Percentiles rank a stretch among this genome's conserved stretches.
phyloP scores from a whole-genome alignment of 371 early-diverging fungal species.

The Nosema granulosis region DNA sequence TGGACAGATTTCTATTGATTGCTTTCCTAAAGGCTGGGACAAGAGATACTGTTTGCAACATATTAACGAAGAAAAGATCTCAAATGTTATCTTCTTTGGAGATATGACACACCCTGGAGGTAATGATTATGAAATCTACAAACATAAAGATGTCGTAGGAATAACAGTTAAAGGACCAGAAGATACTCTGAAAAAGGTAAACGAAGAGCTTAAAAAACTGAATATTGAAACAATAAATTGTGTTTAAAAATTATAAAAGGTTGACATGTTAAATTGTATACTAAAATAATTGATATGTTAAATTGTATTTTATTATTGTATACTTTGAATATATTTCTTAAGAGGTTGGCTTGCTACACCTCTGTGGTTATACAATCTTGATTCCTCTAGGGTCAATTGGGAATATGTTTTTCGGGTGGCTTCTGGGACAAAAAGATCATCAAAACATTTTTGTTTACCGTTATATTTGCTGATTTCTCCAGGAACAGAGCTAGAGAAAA shows the following conservation, averaged over 20 bases:
- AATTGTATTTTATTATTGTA: no score
- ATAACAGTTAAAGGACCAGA: constrained; percentile 80
- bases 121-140: constrained; percentile 96
- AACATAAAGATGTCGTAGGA: constrained; percentile 75
- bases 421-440: constrained; percentile 29
- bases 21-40: constrained; percentile 95
- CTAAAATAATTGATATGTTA: no score
- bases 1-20: constrained; percentile 98
- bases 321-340: no score
- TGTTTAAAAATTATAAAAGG: no score
- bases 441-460: constrained; percentile 10
- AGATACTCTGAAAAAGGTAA: constrained; percentile 79
- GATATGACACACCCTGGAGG: constrained; percentile 96
- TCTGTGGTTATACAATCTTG: constrained; percentile 30
- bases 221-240: constrained; percentile 6
- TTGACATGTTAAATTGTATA: no score
- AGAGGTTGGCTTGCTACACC: constrained; percentile 4
- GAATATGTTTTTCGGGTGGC: neutral
- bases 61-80: constrained; percentile 78
- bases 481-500: neutral
- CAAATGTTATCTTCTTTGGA: constrained; percentile 92
- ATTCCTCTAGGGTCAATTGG: constrained; percentile 23
- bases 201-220: constrained; percentile 69
- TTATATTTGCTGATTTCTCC: neutral
- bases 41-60: constrained; percentile 91